A percentile compares a stretch with the other conserved stretches of the same genome.
phyloP scores from a whole-genome alignment of 2,329 filamentous ascomycete species.

The Samsoniella hepiali region DNA sequence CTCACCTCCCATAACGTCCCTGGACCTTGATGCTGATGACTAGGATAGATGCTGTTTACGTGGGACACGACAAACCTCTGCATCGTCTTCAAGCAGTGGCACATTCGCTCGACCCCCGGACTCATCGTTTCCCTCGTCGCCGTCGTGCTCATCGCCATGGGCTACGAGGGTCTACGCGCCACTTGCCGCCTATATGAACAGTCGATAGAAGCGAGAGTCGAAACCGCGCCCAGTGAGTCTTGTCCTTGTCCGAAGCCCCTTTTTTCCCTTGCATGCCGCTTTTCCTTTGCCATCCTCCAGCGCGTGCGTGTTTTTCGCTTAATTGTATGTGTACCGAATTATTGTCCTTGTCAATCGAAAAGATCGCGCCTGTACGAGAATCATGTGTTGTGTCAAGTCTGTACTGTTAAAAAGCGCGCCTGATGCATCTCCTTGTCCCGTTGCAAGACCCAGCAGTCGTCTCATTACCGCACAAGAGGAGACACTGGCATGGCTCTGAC shows the following conservation, averaged over 20 bases:
- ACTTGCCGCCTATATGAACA: slow-evolving; percentile 73
- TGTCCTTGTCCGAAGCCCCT: slow-evolving; percentile 19
- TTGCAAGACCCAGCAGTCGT: background rate
- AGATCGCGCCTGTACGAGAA: background rate
- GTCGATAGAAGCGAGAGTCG: slow-evolving; percentile 44
- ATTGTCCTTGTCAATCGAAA: background rate
- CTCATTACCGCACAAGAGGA: background rate
- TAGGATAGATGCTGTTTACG: slow-evolving; percentile 86
- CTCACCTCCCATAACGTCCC: background rate
- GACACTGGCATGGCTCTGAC: background rate
- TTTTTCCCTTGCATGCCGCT: slow-evolving; percentile 8
- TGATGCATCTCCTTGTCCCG: background rate
- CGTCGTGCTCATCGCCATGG: slow-evolving; percentile 79
- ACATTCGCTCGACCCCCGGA: slow-evolving; percentile 68
- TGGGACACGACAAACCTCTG: slow-evolving; percentile 93
- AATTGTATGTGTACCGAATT: background rate
- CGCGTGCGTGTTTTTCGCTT: background rate
- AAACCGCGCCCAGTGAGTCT: slow-evolving; percentile 53
- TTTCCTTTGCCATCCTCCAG: background rate
- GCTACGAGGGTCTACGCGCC: slow-evolving; percentile 86
- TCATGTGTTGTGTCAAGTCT: slow-evolving; percentile 2
- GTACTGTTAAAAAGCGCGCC: background rate
- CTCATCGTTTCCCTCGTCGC: slow-evolving; percentile 80
- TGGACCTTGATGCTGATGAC: background rate
- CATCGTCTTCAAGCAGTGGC: slow-evolving; percentile 93